These are phyloP conservation scores for Syzygium syzygioides DNA, from an alignment of 441 rosid genomes.

Conservation along the genomic window DNA sequence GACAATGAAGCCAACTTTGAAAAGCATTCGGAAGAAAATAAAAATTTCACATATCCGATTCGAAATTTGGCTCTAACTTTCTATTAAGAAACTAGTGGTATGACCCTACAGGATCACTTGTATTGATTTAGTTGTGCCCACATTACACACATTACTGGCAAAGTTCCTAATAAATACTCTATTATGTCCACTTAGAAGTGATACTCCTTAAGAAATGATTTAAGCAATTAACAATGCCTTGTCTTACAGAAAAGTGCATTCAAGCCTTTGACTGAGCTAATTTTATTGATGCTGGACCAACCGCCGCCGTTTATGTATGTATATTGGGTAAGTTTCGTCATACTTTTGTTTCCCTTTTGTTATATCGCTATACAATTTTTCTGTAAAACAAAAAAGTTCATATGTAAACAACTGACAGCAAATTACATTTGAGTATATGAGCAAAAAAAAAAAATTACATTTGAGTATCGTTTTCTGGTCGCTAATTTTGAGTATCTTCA, in stretches of 20 bases:
- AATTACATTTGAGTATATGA: too few species aligned
- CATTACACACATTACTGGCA: not conserved
- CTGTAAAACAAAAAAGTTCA: not conserved
- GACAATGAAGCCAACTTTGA: not conserved
- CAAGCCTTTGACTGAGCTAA: not conserved
- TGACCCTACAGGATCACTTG: not conserved
- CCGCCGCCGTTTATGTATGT: fast-evolving
- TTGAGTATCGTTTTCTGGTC: too few species aligned
- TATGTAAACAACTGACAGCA: not conserved
- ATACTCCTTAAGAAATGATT: not conserved
- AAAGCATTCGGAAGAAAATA: not conserved
- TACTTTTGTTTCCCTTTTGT: not conserved
- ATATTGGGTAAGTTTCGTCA: not conserved
- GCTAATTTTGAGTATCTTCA: not conserved
- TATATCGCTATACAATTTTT: not conserved
- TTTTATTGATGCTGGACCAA: not conserved
- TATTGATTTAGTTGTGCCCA: not conserved
- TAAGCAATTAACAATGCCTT: not conserved
- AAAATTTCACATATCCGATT: not conserved
- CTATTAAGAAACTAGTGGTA: not conserved
- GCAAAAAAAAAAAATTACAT: too few species aligned
- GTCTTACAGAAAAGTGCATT: not conserved
- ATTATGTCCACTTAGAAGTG: not conserved
- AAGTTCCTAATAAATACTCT: not conserved
- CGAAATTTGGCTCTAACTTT: not conserved